phyloP scores from a whole-genome alignment of 2,329 filamentous ascomycete genomes.

The Apiospora aurea region DNA sequence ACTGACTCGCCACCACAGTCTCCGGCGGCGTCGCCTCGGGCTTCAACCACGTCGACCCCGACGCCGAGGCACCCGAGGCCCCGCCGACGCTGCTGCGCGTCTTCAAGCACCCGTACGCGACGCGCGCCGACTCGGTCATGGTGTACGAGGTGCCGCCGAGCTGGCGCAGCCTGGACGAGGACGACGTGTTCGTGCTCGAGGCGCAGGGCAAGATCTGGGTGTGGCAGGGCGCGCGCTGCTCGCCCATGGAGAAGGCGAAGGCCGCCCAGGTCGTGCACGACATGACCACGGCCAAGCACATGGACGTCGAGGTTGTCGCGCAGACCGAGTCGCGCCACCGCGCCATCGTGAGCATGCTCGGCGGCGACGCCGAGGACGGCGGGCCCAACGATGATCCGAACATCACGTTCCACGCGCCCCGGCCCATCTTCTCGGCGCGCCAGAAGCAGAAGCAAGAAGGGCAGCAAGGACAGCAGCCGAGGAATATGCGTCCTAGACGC shows the following conservation, averaged over 20 bases:
- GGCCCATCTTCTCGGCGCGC: conserved; percentile 47
- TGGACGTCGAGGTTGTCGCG: conserved; percentile 70
- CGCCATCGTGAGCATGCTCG: conserved; percentile 63
- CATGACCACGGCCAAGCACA: conserved; percentile 67
- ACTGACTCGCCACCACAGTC: conserved; percentile 33
- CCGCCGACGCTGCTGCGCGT: conserved; percentile 64
- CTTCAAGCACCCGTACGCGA: conserved; percentile 63
- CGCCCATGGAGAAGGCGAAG: conserved; percentile 74
- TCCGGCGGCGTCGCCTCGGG: conserved; percentile 67
- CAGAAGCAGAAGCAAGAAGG: conserved; percentile 32
- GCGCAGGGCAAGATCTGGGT: conserved; percentile 70
- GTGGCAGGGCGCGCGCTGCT: conserved; percentile 71
- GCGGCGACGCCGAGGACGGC: conserved; percentile 41
- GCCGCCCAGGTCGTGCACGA: conserved; percentile 72
- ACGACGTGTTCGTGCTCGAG: conserved; percentile 72
- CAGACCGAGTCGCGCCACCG: conserved; percentile 64
- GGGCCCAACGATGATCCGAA: conserved; percentile 41
- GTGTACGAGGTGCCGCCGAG: conserved; percentile 70
- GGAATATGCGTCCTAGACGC: conserved; percentile 44
- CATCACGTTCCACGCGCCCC: conserved; percentile 48
- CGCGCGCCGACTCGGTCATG: conserved; percentile 57
- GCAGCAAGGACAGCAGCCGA: conserved; percentile 31
- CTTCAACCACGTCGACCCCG: conserved; percentile 67
- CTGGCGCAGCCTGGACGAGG: conserved; percentile 68
- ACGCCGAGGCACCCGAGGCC: conserved; percentile 49